Conservation (phyloP, 257 asterid species). For the Coffea eugenioides region DNA sequence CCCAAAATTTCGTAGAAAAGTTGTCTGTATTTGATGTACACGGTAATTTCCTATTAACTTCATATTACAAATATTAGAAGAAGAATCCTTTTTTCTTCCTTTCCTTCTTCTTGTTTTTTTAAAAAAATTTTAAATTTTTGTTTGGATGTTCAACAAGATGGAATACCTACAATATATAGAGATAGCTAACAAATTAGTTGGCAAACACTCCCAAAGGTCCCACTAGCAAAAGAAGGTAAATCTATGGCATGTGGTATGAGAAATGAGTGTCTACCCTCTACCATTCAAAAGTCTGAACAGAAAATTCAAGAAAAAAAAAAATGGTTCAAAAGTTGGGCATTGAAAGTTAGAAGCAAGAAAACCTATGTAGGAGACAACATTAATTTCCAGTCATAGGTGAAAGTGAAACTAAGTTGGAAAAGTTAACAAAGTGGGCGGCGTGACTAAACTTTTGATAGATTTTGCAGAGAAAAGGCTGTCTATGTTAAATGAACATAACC, state of each 20-base stretch:
- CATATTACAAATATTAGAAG: too few relatives aligned
- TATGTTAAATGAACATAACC: slow-evolving; percentile 26
- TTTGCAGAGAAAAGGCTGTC: slow-evolving; percentile 20
- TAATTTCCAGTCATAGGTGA: neutral
- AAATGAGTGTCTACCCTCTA: neutral
- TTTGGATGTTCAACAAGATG: too few relatives aligned
- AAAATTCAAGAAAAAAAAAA: neutral
- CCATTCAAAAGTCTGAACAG: neutral
- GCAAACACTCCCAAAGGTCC: neutral
- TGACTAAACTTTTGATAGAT: slow-evolving; percentile 14
- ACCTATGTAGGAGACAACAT: neutral
- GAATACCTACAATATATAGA: too few relatives aligned
- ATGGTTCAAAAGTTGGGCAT: neutral
- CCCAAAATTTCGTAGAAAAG: too few relatives aligned
- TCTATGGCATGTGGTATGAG: too few relatives aligned
- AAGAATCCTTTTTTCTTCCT: too few relatives aligned
- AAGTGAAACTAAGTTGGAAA: neutral
- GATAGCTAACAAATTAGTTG: too few relatives aligned
- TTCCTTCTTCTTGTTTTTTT: too few relatives aligned
- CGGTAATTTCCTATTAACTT: neutral
- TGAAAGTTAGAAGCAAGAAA: neutral
- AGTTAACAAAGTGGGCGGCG: neutral
- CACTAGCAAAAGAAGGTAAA: neutral
- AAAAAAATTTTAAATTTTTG: too few relatives aligned
- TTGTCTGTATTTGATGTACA: neutral